A percentile compares a stretch with the other conserved stretches of the same genome.
Evolutionary conservation across 1,139 yeast genomes (phyloP).

Genomic region (Yamadazyma triangularis): DNA sequence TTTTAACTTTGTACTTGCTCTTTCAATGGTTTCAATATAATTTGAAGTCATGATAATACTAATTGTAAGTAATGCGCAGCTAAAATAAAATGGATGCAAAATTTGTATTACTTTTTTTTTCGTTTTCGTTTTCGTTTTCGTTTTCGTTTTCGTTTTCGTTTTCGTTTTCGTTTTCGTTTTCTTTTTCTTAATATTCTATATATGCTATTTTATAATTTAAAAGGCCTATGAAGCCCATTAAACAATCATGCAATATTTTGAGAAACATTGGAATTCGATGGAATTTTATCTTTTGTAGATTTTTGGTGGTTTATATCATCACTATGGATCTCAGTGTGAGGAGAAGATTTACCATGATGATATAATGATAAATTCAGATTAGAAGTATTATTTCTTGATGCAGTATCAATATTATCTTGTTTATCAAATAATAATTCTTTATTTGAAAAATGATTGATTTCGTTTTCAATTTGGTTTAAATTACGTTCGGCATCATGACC

Average conservation of each 20-base stretch:
- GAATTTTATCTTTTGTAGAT: background rate
- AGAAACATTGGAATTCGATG: background rate
- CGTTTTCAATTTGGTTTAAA: conserved; percentile 16
- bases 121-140: too few species aligned
- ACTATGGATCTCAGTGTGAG: conserved; percentile 1
- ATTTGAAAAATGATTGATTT: conserved; percentile 10
- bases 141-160: too few species aligned
- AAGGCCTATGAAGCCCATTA: background rate
- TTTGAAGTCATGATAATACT: too few species aligned
- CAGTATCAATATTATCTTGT: conserved; percentile 28
- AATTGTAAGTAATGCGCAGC: too few species aligned
- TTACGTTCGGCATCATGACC: conserved; percentile 13
- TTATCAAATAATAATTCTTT: conserved; percentile 5
- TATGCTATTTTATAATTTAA: background rate
- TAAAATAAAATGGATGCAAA: conserved; percentile 1
- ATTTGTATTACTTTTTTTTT: too few species aligned
- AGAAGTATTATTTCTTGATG: conserved; percentile 36
- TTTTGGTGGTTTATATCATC: background rate
- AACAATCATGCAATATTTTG: background rate
- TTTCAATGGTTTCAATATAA: conserved; percentile 13
- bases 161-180: too few species aligned
- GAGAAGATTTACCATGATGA: conserved; percentile 11
- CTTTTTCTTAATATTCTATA: background rate
- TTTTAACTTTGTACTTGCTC: conserved; percentile 17
- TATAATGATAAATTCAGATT: conserved; percentile 28